phyloP scores from a whole-genome alignment of 352 stramenopile genomes.

The Pythium apleroticum region DNA sequence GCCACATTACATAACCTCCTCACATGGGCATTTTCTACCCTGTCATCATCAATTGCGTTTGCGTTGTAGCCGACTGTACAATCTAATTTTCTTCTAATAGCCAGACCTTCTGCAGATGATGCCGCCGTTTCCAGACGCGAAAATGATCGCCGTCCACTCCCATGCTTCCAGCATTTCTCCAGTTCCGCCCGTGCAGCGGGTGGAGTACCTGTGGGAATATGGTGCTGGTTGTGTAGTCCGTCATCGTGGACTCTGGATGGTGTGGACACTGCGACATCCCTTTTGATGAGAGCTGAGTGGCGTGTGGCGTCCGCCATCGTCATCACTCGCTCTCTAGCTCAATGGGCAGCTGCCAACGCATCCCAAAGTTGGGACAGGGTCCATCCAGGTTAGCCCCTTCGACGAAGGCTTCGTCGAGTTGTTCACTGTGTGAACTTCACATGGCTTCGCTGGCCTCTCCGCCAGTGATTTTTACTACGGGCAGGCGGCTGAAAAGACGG shows the following conservation, averaged over 20 bases:
- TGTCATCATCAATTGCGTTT: no score
- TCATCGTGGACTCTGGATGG: neutral
- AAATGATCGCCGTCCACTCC: neutral
- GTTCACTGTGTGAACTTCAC: neutral
- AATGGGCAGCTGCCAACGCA: neutral
- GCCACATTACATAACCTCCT: neutral
- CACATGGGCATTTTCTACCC: no score
- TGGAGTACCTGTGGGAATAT: neutral
- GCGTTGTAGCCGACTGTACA: neutral
- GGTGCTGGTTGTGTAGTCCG: neutral
- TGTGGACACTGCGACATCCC: neutral
- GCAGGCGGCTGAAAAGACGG: neutral
- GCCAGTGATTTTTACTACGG: conserved; percentile 22
- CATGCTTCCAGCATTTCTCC: neutral
- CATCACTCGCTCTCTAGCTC: neutral
- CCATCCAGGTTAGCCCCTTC: neutral
- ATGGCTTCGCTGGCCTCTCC: conserved; percentile 26
- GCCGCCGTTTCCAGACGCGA: neutral
- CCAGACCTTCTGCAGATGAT: neutral
- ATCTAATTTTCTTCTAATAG: neutral
- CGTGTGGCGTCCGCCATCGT: neutral
- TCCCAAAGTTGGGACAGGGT: neutral
- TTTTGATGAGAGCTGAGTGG: neutral
- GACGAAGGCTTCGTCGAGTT: no score
- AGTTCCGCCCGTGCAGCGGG: neutral